Percentiles rank a stretch among this genome's conserved stretches.
These are phyloP conservation scores for Fusarium sp. DNA, from an alignment of 2,329 filamentous ascomycete species.

Conservation along the genomic window DNA sequence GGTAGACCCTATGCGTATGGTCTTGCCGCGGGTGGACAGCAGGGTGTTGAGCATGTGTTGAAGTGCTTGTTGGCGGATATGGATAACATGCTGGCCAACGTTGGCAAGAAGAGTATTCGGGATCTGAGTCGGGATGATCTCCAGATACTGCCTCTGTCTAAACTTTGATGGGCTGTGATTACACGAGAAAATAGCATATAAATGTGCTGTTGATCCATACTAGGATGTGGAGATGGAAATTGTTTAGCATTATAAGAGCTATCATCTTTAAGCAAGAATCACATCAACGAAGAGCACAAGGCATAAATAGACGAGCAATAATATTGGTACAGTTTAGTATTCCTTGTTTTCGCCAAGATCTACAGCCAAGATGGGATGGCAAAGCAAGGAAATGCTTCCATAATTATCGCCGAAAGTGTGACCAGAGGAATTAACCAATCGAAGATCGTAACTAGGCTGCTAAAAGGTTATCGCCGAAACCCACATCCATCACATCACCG, in stretches of 20 bases:
- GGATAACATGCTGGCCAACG: conserved; percentile 67
- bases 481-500: conserved; percentile 8
- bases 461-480: conserved; percentile 22
- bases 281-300: background rate
- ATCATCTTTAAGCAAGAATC: background rate
- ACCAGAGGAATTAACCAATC: background rate
- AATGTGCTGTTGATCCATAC: background rate
- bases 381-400: background rate
- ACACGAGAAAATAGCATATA: background rate
- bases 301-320: background rate
- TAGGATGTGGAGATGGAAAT: background rate
- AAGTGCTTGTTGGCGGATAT: conserved; percentile 55
- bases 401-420: conserved; percentile 17
- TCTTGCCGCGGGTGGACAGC: conserved; percentile 51
- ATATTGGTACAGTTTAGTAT: background rate
- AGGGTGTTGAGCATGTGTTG: conserved; percentile 67
- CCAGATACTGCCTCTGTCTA: conserved; percentile 18
- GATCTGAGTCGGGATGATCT: conserved; percentile 37
- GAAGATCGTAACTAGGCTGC: no score
- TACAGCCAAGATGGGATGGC: background rate
- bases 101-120: conserved; percentile 59
- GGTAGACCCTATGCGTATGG: conserved; percentile 57
- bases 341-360: background rate
- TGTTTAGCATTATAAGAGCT: background rate
- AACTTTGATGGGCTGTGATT: background rate